A percentile compares a stretch with the other conserved stretches of the same genome.
These are phyloP conservation scores for Piromyces sp. DNA, from an alignment of 192 early-diverging fungal genomes.

Conservation along the genomic window DNA sequence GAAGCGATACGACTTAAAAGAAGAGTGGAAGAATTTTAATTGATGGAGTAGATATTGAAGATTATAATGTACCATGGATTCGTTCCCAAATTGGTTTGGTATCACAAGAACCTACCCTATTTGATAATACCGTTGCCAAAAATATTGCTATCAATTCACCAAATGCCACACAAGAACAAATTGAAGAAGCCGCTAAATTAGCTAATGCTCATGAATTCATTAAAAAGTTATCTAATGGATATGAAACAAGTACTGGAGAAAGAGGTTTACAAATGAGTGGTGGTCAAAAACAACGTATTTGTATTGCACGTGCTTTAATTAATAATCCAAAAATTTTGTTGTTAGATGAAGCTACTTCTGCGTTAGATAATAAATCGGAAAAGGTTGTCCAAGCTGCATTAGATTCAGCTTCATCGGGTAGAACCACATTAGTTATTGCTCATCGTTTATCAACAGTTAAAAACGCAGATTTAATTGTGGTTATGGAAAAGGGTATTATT, in stretches of 20 bases:
- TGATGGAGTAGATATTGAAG: conserved; percentile 58
- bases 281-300: too few species aligned
- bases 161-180: conserved; percentile 12
- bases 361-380: background rate
- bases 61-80: conserved; percentile 64
- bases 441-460: conserved; percentile 9
- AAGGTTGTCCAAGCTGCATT: background rate
- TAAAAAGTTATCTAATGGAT: conserved; percentile 27
- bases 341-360: too few species aligned
- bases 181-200: conserved; percentile 37
- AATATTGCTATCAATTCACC: background rate
- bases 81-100: conserved; percentile 78
- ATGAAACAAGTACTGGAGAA: conserved; percentile 2
- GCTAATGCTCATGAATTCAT: conserved; percentile 70
- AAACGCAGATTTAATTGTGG: conserved; percentile 18
- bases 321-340: too few species aligned
- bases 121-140: conserved; percentile 23
- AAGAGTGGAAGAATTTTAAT: conserved; percentile 33
- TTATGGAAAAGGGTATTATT: conserved; percentile 17
- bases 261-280: too few species aligned
- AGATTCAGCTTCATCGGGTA: background rate
- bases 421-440: background rate
- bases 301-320: too few species aligned
- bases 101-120: conserved; percentile 58
- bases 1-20: too few species aligned